These are phyloP conservation scores for Pythium monospermum DNA, from an alignment of 352 stramenopile species.

Conservation along the genomic window DNA sequence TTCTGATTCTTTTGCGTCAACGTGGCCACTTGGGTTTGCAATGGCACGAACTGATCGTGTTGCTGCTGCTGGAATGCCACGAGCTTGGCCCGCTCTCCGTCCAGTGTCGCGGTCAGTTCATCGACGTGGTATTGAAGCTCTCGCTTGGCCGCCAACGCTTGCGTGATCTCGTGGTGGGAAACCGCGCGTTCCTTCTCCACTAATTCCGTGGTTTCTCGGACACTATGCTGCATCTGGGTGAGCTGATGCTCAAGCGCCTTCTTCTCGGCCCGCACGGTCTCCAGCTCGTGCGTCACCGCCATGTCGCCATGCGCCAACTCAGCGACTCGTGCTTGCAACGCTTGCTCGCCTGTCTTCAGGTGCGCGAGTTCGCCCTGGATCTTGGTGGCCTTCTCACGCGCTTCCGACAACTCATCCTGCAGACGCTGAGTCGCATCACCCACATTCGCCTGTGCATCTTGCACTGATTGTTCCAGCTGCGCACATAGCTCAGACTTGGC, in stretches of 20 bases:
- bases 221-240: constrained; percentile 25
- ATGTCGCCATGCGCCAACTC: constrained; percentile 12
- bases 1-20: constrained; percentile 61
- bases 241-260: constrained; percentile 35
- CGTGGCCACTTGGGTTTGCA: constrained; percentile 47
- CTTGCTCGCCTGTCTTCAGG: constrained; percentile 13
- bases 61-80: constrained; percentile 43
- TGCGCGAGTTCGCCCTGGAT: constrained; percentile 12
- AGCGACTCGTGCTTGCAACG: constrained; percentile 8
- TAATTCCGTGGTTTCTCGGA: constrained; percentile 27
- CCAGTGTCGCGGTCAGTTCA: constrained; percentile 38
- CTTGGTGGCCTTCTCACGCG: constrained; percentile 4
- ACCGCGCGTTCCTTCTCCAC: constrained; percentile 21
- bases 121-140: constrained; percentile 51
- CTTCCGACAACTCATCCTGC: constrained; percentile 6
- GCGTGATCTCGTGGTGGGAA: constrained; percentile 13
- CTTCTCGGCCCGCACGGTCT: constrained; percentile 25
- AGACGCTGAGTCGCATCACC: constrained; percentile 8
- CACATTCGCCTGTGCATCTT: constrained; percentile 9
- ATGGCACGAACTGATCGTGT: constrained; percentile 26
- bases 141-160: constrained; percentile 21
- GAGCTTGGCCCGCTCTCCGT: constrained; percentile 34
- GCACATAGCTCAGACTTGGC: constrained; percentile 30
- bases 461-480: constrained; percentile 17
- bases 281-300: constrained; percentile 33